These are phyloP conservation scores for Protoeuglena noctilucae DNA, from an alignment of 139 green algal genomes.

Conservation along the genomic window DNA sequence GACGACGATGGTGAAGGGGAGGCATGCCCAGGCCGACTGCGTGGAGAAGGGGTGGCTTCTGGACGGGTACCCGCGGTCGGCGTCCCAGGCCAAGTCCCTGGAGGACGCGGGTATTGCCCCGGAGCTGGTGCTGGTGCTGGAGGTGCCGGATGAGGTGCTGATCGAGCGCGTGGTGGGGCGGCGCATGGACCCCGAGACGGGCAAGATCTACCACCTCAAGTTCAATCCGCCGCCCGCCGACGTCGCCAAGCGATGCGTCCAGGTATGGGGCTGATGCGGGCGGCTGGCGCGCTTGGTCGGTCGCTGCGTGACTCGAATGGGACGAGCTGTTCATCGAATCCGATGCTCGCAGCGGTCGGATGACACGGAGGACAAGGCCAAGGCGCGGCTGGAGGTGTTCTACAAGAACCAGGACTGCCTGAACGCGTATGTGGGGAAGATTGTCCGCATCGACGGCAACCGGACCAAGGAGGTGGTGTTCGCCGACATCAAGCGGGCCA, in stretches of 20 bases:
- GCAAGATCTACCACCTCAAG: constrained; percentile 73
- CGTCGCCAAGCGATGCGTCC: constrained; percentile 28
- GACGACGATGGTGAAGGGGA: constrained; percentile 77
- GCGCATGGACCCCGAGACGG: constrained; percentile 78
- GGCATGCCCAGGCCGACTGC: constrained; percentile 33
- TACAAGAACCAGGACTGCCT: constrained; percentile 12
- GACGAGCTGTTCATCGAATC: neutral
- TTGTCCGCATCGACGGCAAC: constrained; percentile 19
- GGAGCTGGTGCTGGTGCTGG: constrained; percentile 42
- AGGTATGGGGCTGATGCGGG: constrained; percentile 44
- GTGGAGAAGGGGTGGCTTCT: constrained; percentile 76
- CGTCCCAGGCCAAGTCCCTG: constrained; percentile 81
- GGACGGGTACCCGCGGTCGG: constrained; percentile 88
- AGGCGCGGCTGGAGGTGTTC: constrained; percentile 2
- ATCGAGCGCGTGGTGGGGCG: constrained; percentile 87
- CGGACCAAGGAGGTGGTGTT: constrained; percentile 12
- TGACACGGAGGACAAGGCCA: constrained; percentile 84
- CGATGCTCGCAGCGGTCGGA: constrained; percentile 56
- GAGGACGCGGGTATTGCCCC: constrained; percentile 75
- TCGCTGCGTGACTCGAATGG: neutral
- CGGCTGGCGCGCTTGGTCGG: neutral
- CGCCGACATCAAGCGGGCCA: constrained; percentile 12
- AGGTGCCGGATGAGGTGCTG: constrained; percentile 85
- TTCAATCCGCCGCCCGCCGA: constrained; percentile 73
- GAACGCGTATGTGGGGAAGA: constrained; percentile 9